Base-by-base conservation (phyloP, 768 basidiomycete genomes). In the Amanita pallidorosea region DNA sequence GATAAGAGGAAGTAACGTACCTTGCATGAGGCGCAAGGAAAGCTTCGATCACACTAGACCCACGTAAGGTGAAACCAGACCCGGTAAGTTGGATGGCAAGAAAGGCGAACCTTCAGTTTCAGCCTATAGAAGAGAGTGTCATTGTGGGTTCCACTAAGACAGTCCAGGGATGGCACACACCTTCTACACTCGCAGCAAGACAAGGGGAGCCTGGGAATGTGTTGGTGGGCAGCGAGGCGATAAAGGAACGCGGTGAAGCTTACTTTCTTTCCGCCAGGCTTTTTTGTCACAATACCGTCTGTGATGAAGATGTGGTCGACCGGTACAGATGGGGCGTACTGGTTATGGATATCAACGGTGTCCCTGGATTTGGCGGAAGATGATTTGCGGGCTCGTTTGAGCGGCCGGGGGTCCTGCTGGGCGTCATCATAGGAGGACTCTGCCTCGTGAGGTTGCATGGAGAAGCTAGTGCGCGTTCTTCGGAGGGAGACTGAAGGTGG, bases 141-240 rank as follows among this genome's bases (percentile, higher is more conserved):
- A 20, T 5, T 37, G 9, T 44, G 29, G 20, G 23, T 2, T 12
- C 17, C 7, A 9, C 35, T 36, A 22, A 20, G 38, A 44, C 13
- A 36, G 38, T 37, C 8, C 18, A 25, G 33, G 25, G 45, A 23
- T 17, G 18, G 35, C n/a, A 13, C 9, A 56, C 71, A 74, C 78
- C 80, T 70, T 57, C 80, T 67, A 60, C 80, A 82, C 64, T 81
- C 80, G 55, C 79, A 79, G 53, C 80, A 82, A 0, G 79, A 81
- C 18, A 81, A 65, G 22, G n/a, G 79, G 77, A 33, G 75, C 65
- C 74, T 77, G 55, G 54, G 36, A 46, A 40, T 17, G 45, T 11
- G 33, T 40, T 40, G 18, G 49, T 12, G 45, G 23, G 12, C 33
- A 40, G 15, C 8, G 38, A 41, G 17, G 36, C 18, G 36, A 37